Evolutionary conservation across 345 rosid species (phyloP), one percentile per base, ranked within the genome.

Genomic region (Dipteronia sinensis): DNA sequence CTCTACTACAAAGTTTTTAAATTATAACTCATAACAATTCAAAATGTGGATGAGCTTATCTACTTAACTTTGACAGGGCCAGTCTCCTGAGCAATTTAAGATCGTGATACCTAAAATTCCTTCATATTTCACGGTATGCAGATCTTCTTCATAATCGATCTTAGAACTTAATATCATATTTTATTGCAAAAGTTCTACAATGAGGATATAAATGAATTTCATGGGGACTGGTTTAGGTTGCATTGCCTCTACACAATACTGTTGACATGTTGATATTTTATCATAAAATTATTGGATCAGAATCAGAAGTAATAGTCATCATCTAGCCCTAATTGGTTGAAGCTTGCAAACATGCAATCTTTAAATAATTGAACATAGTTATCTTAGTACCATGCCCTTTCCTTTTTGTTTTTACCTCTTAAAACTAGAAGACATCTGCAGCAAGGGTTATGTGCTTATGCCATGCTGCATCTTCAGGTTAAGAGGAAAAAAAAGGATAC

Each of bases 111-210:
- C 90, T 27, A 91, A 86, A 85, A 91, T 96, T 82, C 98, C 98
- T 81, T 95, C 97, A 42, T 96, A 96, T 88, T 96, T 96, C 80
- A 96, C 99, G 85, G 99, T 96, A 96, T 47, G 81, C 20, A 27
- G 70, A 62, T 56, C 31, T 73, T 68, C 77, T 27, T 71, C 58
- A 38, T 56, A 9, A 78, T 17, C 10, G 13, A n/a, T 40, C 46
- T 40, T 19, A 40, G 38, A 62, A 73, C 6, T 62, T 44, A 61
- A 38, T 42, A n/a, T 58, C 7, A 19, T 58, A 19, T 58, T 46
- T 46, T 8, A 8, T 46, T 46, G 49, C 7, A 40, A 10, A 46
- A 46, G 11, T 10, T 46, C 11, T 46, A 46, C 11, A 71, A 71
- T 47, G 59, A 69, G 34, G 8, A 5, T 3, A 27, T 27, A 20